Evolutionary conservation across 1,284 basidiomycete genomes (phyloP), one percentile per base, ranked within the genome.

Genomic region (Moniliella sp.): DNA sequence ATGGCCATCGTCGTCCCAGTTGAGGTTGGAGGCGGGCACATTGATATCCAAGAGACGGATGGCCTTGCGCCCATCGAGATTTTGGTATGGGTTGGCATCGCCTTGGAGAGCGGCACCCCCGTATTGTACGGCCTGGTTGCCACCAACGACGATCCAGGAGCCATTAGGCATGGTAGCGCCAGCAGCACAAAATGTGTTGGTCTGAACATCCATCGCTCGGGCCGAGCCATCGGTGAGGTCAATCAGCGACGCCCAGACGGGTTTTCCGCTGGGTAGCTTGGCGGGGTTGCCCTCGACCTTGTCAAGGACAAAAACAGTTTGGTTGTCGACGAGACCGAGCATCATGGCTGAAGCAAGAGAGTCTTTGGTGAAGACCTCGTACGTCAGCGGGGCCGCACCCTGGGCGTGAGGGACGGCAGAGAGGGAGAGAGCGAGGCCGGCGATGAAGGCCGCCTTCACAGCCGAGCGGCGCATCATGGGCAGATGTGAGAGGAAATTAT

Each of bases 161-260:
- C 61, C 61, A 28, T 62, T 59, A 12, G 50, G 57, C n/a, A 62
- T 40, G 5, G 43, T 46, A 7, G 44, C 40, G 9, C 61, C 61
- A 8, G 56, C 47, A 2, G 61, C 62, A 36, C 62, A 63, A 40
- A 63, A 63, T 5, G 61, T 49, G 40, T 63, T 63, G 27, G 59
- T 57, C 5, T 37, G 37, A 9, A 62, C 50, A 16, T 51, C 45
- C 4, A 55, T 33, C 9, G 48, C 45, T 3, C 43, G 39, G 34
- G 43, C 45, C 3, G 41, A 37, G 34, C 54, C 51, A 34, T 50
- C 48, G 3, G 30, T 26, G 11, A 57, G 34, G 13, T 39, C 40
- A 27, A 50, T 45, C 35, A 55, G 42, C 9, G 51, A 40, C 13
- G 45, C 51, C 55, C 55, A 58, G 3, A 47, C 43, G 8, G 49